phyloP scores from a whole-genome alignment of 2,329 filamentous ascomycete genomes.

The Aspergillus sp. region DNA sequence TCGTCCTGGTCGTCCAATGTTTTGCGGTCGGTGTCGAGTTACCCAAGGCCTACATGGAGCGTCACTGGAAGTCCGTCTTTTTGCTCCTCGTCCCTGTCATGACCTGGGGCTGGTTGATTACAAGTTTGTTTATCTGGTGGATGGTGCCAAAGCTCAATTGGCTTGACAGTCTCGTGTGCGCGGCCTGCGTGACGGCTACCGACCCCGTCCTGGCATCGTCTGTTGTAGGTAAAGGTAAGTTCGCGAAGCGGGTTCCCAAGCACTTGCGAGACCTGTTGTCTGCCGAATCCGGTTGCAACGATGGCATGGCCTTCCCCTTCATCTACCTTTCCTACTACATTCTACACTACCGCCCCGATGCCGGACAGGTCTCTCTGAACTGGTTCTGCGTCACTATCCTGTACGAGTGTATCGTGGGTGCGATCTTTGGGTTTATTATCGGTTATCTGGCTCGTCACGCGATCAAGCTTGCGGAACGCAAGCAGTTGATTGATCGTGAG shows the following conservation, averaged over 20 bases:
- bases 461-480: constrained; percentile 81
- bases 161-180: constrained; percentile 81
- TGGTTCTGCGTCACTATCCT: constrained; percentile 88
- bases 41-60: constrained; percentile 83
- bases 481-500: constrained; percentile 85
- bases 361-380: constrained; percentile 67
- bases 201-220: constrained; percentile 96
- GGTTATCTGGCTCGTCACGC: constrained; percentile 88
- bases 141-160: constrained; percentile 73
- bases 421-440: constrained; percentile 78
- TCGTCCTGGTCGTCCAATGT: constrained; percentile 68
- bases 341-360: constrained; percentile 70
- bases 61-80: constrained; percentile 89
- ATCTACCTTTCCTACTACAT: constrained; percentile 90
- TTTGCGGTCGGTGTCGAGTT: constrained; percentile 69
- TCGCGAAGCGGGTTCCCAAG: constrained; percentile 94
- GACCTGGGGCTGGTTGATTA: constrained; percentile 81
- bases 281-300: constrained; percentile 96
- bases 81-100: constrained; percentile 91
- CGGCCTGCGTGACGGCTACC: constrained; percentile 93
- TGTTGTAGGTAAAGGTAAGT: constrained; percentile 97
- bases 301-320: constrained; percentile 99
- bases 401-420: constrained; percentile 94
- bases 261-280: constrained; percentile 93
- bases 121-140: constrained; percentile 93